Percentiles rank a stretch among this genome's conserved stretches.
These are phyloP conservation scores for Berkeleyomyces rouxiae DNA, from an alignment of 2,329 filamentous ascomycete species.

Conservation along the genomic window DNA sequence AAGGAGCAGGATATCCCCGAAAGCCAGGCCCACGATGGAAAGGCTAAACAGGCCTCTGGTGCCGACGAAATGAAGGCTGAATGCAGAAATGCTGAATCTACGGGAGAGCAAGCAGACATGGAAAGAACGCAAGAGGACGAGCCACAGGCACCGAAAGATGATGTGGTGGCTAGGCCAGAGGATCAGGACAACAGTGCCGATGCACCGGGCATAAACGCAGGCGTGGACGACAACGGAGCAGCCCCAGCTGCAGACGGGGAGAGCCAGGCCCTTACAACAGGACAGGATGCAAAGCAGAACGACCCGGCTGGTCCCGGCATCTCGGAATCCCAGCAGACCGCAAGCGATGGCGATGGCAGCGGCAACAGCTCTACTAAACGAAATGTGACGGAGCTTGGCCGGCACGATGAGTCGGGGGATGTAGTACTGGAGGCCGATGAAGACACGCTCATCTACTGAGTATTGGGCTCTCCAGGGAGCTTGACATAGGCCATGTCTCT, in stretches of 20 bases:
- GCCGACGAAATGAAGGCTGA: background rate
- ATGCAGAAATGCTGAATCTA: background rate
- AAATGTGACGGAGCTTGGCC: background rate
- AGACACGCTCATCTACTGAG: conserved; percentile 78
- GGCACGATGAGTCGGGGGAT: conserved; percentile 56
- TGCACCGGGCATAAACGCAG: too few relatives aligned
- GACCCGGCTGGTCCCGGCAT: background rate
- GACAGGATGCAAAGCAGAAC: background rate
- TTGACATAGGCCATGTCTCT: too few relatives aligned
- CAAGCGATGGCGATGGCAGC: background rate
- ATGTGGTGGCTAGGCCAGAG: background rate
- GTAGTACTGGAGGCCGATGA: conserved; percentile 73
- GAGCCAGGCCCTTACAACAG: background rate
- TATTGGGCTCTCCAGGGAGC: too few relatives aligned
- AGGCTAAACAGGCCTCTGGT: background rate
- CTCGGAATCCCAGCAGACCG: background rate
- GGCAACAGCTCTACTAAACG: too few relatives aligned
- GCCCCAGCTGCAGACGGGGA: conserved; percentile 15
- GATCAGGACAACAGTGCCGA: background rate
- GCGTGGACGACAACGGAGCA: background rate
- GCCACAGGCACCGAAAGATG: background rate
- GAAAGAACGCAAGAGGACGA: background rate
- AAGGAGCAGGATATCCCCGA: background rate
- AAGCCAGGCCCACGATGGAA: background rate
- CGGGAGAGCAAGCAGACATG: background rate